Evolutionary conservation across 768 basidiomycete species (phyloP).

Genomic region (Trametes punicea): DNA sequence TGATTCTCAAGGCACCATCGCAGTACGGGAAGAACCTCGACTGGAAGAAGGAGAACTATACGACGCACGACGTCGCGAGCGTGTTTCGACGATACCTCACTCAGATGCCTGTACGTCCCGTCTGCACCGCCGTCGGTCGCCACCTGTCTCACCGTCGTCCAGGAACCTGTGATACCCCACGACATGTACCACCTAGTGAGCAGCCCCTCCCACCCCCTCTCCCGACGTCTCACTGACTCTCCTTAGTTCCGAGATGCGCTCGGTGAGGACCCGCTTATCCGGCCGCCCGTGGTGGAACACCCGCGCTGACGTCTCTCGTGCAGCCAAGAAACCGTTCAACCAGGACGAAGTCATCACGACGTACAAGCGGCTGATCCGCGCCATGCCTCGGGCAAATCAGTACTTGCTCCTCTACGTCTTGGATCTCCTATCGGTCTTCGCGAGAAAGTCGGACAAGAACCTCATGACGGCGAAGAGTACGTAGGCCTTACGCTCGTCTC

Average conservation of each 20-base stretch:
- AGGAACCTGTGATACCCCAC: constrained; percentile 96
- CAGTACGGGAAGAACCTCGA: constrained; percentile 94
- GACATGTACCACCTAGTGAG: constrained; percentile 85
- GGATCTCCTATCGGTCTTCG: constrained; percentile 93
- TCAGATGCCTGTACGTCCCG: constrained; percentile 82
- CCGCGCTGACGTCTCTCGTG: constrained; percentile 17
- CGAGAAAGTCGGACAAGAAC: constrained; percentile 87
- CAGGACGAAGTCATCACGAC: constrained; percentile 70
- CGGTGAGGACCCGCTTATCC: constrained; percentile 41
- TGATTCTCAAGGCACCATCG: neutral
- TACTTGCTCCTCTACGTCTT: constrained; percentile 97
- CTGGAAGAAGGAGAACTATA: constrained; percentile 83
- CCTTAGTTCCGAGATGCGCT: constrained; percentile 75
- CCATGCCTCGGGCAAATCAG: constrained; percentile 86
- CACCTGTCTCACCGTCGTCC: constrained; percentile 8
- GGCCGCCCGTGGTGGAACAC: neutral
- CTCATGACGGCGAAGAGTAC: constrained; percentile 92
- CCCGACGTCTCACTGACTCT: constrained; percentile 13
- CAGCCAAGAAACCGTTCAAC: constrained; percentile 66
- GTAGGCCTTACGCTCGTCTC: constrained; percentile 30
- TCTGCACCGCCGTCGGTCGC: neutral
- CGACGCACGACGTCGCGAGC: constrained; percentile 95
- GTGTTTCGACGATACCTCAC: constrained; percentile 95
- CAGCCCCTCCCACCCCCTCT: constrained; percentile 19
- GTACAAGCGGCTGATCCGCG: constrained; percentile 81